phyloP scores from a whole-genome alignment of 2,329 filamentous ascomycete genomes.

The Claviceps paspali region DNA sequence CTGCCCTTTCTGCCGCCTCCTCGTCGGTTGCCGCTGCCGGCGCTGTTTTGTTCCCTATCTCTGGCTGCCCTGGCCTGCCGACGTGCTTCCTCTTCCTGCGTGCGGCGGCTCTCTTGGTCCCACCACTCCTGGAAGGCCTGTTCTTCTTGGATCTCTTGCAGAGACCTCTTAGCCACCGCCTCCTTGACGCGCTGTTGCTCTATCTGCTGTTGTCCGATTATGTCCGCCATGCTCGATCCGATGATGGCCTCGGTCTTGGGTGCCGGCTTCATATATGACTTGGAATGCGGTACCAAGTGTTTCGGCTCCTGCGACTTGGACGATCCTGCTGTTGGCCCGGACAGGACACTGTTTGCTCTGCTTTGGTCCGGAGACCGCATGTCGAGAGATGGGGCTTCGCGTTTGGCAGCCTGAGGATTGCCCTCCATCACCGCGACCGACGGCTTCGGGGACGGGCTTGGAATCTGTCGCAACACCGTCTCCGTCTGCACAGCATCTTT shows the following conservation, averaged over 20 bases:
- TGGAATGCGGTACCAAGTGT: slow-evolving; percentile 42
- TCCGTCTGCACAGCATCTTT: slow-evolving; percentile 30
- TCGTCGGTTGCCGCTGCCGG: slow-evolving; percentile 13
- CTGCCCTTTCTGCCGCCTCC: slow-evolving; percentile 10
- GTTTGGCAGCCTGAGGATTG: slow-evolving; percentile 21
- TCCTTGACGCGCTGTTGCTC: slow-evolving; percentile 75
- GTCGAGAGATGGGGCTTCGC: slow-evolving; percentile 43
- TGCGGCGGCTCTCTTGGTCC: slow-evolving; percentile 67
- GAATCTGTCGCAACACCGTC: slow-evolving; percentile 12
- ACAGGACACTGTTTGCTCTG: slow-evolving; percentile 21
- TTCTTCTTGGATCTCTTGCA: slow-evolving; percentile 92
- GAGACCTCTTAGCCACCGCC: slow-evolving; percentile 69
- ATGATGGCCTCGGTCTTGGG: slow-evolving; percentile 47
- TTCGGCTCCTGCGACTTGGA: slow-evolving; percentile 17
- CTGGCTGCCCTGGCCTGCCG: slow-evolving; percentile 24
- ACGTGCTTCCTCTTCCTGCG: slow-evolving; percentile 46
- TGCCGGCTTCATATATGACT: slow-evolving; percentile 40
- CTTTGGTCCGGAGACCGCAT: slow-evolving; percentile 47
- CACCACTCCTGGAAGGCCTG: slow-evolving; percentile 96
- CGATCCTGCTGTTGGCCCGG: slow-evolving; percentile 13
- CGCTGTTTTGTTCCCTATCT: slow-evolving; percentile 14
- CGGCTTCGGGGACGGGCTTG: slow-evolving; percentile 23
- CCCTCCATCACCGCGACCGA: slow-evolving; percentile 28
- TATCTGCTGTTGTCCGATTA: slow-evolving; percentile 70
- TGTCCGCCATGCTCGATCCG: slow-evolving; percentile 70